phyloP scores from a whole-genome alignment of 2,329 filamentous ascomycete genomes.

The Pestalotiopsis sp. region DNA sequence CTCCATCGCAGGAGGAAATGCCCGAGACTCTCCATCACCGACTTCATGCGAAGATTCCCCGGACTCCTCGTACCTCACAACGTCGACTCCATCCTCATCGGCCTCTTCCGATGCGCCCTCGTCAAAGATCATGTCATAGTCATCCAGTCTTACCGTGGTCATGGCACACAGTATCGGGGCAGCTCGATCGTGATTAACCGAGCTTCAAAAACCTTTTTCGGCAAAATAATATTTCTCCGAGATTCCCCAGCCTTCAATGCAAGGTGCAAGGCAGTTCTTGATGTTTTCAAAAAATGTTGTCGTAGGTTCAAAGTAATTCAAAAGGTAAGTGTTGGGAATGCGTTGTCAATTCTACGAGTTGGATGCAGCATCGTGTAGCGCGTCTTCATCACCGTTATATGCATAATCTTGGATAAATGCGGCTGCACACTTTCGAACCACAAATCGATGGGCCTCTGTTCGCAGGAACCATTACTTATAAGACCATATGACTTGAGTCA shows the following conservation, averaged over 20 bases:
- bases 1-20: neutral
- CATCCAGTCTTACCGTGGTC: neutral
- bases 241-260: neutral
- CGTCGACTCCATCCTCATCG: neutral
- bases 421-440: no score
- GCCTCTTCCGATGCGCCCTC: neutral
- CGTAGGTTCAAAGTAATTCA: neutral
- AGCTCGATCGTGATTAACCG: neutral
- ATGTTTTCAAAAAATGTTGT: neutral
- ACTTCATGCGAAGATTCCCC: neutral
- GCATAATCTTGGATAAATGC: neutral
- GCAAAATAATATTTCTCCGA: neutral
- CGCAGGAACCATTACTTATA: neutral
- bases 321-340: neutral
- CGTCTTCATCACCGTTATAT: neutral
- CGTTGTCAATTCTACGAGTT: neutral
- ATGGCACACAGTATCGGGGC: neutral
- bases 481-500: no score
- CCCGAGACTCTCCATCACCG: neutral
- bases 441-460: neutral
- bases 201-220: neutral
- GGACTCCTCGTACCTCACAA: neutral
- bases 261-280: neutral
- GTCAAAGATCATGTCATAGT: constrained; percentile 10
- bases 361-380: neutral